Evolutionary conservation across 2,329 filamentous ascomycete species (phyloP).

Genomic region (Aspergillus spinulosporus): DNA sequence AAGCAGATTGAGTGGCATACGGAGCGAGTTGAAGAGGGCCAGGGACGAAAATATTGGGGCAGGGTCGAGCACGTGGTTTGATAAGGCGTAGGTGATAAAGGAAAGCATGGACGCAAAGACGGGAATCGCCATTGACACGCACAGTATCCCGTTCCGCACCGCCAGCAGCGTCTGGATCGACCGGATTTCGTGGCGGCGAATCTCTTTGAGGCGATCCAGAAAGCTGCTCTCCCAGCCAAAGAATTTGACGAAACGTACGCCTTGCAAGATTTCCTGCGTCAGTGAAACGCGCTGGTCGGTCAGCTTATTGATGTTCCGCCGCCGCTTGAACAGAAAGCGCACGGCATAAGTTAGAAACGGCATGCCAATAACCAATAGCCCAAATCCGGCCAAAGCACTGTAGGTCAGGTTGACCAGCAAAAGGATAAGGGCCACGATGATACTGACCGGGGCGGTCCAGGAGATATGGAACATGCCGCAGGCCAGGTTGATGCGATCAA

Average conservation of each 20-base stretch:
- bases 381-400: constrained; percentile 86
- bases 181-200: constrained; percentile 73
- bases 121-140: constrained; percentile 66
- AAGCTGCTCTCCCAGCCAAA: constrained; percentile 94
- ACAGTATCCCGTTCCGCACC: constrained; percentile 73
- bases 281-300: constrained; percentile 89
- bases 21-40: constrained; percentile 87
- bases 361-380: constrained; percentile 73
- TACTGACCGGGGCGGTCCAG: constrained; percentile 81
- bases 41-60: constrained; percentile 88
- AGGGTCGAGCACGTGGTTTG: constrained; percentile 67
- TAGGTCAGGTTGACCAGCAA: constrained; percentile 86
- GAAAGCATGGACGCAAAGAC: constrained; percentile 94
- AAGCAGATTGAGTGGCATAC: constrained; percentile 85
- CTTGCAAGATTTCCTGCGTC: constrained; percentile 86
- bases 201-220: constrained; percentile 70
- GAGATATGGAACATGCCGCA: constrained; percentile 86
- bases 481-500: constrained; percentile 86
- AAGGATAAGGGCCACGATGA: constrained; percentile 75
- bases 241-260: constrained; percentile 90
- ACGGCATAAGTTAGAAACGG: constrained; percentile 77
- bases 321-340: constrained; percentile 70
- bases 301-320: constrained; percentile 83
- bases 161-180: constrained; percentile 76
- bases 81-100: constrained; percentile 76